Evolutionary conservation across 2,329 filamentous ascomycete genomes (phyloP), one percentile per base, ranked within the genome.

Genomic region (Bipolaris oryzae): DNA sequence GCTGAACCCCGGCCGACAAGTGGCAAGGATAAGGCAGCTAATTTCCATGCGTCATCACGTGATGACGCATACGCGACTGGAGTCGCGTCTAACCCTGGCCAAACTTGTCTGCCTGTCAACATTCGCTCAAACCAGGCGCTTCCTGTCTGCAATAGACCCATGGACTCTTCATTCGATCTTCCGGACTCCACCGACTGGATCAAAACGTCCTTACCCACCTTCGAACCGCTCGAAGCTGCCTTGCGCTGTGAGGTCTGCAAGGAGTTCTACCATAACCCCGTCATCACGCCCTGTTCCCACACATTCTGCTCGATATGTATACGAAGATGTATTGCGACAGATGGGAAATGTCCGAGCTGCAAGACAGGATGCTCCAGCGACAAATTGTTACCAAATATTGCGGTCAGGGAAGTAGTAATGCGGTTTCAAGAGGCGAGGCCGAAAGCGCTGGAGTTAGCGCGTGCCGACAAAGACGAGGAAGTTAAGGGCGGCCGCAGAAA

Each of bases 281-380:
- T 99, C 85, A 89, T 97, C 61, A 99, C 95, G 0, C 90, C 91
- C 1, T 99, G 95, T 79, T 90, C 87, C 51, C 95, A 99, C 74
- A 98, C 95, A 0, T 99, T 99, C 73, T 99, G 95, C 81, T 97
- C 94, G 6, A 80, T 96, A 51, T 99, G 95, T 76, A 98, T 99
- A 74, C 89, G 95, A 28, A 85, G 93, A 61, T 92, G 90, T 58
- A 83, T 99, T 0, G 88, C 89, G 2, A 84, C 85, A 31, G 92
- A 97, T 64, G 90, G 92, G 7, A 92, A 90, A 76, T 99, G 95
- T 68, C 95, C 95, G 0, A 82, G 91, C 1, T 99, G 95, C 77
- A 87, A 92, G 49, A 80, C 85, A 5, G 77, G 81, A 0, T 91
- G 96, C 64, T 92, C 97, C 74, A 92, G 94, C 73, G 84, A 91